These are phyloP conservation scores for Suillus occidentalis DNA, from an alignment of 768 basidiomycete genomes.

Conservation along the genomic window DNA sequence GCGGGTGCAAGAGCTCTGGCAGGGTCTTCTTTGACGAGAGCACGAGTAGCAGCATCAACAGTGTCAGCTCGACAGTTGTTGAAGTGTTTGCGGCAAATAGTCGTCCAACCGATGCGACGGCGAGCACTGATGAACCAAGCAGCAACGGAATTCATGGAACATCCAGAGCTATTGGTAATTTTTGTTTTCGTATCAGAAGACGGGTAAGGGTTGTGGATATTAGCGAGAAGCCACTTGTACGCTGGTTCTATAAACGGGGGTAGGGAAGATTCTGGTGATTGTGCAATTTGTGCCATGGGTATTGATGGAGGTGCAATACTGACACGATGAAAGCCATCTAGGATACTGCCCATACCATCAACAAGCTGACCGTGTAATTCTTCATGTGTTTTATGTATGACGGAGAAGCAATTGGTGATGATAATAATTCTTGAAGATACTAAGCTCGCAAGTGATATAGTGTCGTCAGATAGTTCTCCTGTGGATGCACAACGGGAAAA, in stretches of 20 bases:
- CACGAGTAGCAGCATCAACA: constrained; percentile 28
- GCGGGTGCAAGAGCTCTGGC: constrained; percentile 10
- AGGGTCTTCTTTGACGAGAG: constrained; percentile 21
- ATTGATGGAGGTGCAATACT: too few relatives aligned
- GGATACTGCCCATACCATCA: background rate
- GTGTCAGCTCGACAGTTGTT: constrained; percentile 23
- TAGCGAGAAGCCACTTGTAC: constrained; percentile 43
- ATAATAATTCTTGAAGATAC: background rate
- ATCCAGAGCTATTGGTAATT: constrained; percentile 29
- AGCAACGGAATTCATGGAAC: constrained; percentile 34
- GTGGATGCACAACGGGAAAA: background rate
- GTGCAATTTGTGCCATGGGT: too few relatives aligned
- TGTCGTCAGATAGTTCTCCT: background rate
- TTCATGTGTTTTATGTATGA: background rate
- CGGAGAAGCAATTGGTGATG: background rate
- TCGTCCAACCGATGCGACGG: constrained; percentile 55
- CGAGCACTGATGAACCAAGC: constrained; percentile 50
- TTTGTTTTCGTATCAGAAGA: constrained; percentile 25
- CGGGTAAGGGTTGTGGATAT: constrained; percentile 57
- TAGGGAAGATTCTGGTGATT: background rate
- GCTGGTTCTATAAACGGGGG: constrained; percentile 17
- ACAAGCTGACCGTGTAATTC: background rate
- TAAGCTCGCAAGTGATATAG: background rate
- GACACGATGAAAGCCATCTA: too few relatives aligned
- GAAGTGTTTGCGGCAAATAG: constrained; percentile 32